These are phyloP conservation scores for Nothophytophthora sp. DNA, from an alignment of 352 stramenopile genomes.

Conservation along the genomic window DNA sequence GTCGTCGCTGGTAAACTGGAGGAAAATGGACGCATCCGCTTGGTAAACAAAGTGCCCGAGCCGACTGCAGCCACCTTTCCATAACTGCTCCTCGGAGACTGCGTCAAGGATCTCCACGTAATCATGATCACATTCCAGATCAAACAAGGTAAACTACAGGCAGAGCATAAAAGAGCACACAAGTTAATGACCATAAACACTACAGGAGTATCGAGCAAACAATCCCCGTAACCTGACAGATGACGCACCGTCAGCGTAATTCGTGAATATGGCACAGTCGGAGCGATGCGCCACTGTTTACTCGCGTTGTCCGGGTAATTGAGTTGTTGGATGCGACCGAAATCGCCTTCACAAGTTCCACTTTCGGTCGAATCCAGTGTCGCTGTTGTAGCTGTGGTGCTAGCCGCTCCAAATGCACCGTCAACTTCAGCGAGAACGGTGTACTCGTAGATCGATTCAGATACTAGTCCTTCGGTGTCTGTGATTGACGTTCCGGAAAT, in stretches of 20 bases:
- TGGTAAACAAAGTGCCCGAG: constrained; percentile 43
- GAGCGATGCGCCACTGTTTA: constrained; percentile 42
- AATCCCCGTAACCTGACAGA: no score
- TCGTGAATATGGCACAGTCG: constrained; percentile 14
- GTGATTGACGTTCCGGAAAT: constrained; percentile 8
- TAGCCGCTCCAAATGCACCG: constrained; percentile 1
- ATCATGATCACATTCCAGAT: constrained; percentile 76
- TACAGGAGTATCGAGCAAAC: no score
- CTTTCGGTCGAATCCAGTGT: constrained; percentile 13
- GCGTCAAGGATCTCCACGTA: constrained; percentile 40
- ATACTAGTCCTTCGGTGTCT: constrained; percentile 4
- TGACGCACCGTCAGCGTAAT: constrained; percentile 36
- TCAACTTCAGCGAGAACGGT: constrained; percentile 15
- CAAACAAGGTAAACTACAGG: constrained; percentile 40
- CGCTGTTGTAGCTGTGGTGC: constrained; percentile 8
- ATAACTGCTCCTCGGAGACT: constrained; percentile 29
- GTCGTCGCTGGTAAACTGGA: constrained; percentile 48
- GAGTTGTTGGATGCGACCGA: constrained; percentile 29
- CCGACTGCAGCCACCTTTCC: constrained; percentile 56
- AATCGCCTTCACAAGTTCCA: constrained; percentile 11
- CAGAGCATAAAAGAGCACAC: constrained; percentile 2
- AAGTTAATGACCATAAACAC: background rate
- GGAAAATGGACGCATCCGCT: constrained; percentile 19
- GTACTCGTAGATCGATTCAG: constrained; percentile 21
- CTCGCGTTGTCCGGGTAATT: constrained; percentile 35